These are phyloP conservation scores for Coemansia sp. DNA, from an alignment of 192 early-diverging fungal genomes.

Conservation along the genomic window DNA sequence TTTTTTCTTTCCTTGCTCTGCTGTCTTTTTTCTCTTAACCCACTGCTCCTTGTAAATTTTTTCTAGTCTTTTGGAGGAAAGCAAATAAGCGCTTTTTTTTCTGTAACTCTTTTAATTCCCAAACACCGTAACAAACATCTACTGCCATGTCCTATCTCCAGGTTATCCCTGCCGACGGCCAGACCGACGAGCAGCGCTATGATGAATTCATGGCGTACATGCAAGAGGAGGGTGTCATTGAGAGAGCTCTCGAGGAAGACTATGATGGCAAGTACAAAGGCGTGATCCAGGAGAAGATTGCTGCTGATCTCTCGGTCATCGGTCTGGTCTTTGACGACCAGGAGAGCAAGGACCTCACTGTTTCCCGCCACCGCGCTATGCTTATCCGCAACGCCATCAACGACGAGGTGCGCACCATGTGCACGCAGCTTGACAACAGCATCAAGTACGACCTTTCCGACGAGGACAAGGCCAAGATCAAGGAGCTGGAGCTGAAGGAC, in stretches of 20 bases:
- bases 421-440: slow-evolving; percentile 48
- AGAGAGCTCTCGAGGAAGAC: slow-evolving; percentile 39
- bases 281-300: slow-evolving; percentile 51
- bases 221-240: slow-evolving; percentile 49
- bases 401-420: slow-evolving; percentile 38
- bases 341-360: slow-evolving; percentile 29
- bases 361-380: slow-evolving; percentile 50
- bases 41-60: slow-evolving; percentile 1
- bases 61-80: background rate
- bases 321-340: slow-evolving; percentile 38
- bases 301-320: slow-evolving; percentile 44
- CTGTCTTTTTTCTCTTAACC: background rate
- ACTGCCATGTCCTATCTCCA: slow-evolving; percentile 45
- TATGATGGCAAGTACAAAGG: slow-evolving; percentile 52
- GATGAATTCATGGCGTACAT: slow-evolving; percentile 42
- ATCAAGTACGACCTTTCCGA: slow-evolving; percentile 53
- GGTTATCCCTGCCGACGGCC: slow-evolving; percentile 42
- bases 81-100: slow-evolving; percentile 3
- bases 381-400: slow-evolving; percentile 38
- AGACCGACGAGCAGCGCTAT: slow-evolving; percentile 56
- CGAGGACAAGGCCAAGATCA: slow-evolving; percentile 40
- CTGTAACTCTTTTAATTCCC: background rate
- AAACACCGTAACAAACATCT: slow-evolving; percentile 5
- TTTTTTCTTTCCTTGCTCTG: background rate
- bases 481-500: slow-evolving; percentile 37